Conservation (phyloP, 2,329 filamentous ascomycete species). For the Fusarium pseudograminearum region DNA sequence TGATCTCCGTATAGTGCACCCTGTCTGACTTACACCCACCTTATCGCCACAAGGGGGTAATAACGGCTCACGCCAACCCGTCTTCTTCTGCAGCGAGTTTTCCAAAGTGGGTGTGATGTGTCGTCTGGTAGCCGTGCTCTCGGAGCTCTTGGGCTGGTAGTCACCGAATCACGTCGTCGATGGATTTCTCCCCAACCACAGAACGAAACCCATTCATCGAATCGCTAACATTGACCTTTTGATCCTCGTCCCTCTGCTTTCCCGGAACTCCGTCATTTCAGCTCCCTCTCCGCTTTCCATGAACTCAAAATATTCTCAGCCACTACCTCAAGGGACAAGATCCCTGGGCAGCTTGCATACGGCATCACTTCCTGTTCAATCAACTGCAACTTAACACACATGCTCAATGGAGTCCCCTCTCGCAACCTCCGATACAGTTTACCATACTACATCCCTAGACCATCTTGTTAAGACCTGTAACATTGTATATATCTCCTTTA, state of each 20-base stretch:
- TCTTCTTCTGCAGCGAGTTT: constrained; percentile 33
- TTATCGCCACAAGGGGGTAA: constrained; percentile 39
- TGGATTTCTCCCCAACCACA: constrained; percentile 22
- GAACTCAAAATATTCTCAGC: constrained; percentile 41
- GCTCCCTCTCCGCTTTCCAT: constrained; percentile 38
- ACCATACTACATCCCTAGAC: neutral
- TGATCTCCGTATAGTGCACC: constrained; percentile 37
- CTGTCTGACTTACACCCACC: constrained; percentile 41
- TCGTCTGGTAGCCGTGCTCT: constrained; percentile 22
- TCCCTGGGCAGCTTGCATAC: constrained; percentile 26
- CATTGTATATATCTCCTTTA: constrained; percentile 2
- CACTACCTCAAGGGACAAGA: constrained; percentile 33
- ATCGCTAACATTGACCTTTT: constrained; percentile 21
- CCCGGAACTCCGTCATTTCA: constrained; percentile 39
- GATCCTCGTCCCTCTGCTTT: constrained; percentile 18
- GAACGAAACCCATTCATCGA: constrained; percentile 29
- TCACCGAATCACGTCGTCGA: constrained; percentile 33
- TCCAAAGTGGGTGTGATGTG: constrained; percentile 40
- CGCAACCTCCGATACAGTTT: constrained; percentile 18
- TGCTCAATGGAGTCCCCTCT: constrained; percentile 14
- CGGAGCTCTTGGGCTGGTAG: constrained; percentile 9
- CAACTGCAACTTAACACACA: constrained; percentile 21
- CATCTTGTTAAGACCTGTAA: constrained; percentile 8
- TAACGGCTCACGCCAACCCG: constrained; percentile 39
- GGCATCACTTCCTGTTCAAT: constrained; percentile 22